A percentile compares a stretch with the other conserved stretches of the same genome.
These are phyloP conservation scores for Maudiozyma pseudohumilis DNA, from an alignment of 805 yeast species.

Conservation along the genomic window DNA sequence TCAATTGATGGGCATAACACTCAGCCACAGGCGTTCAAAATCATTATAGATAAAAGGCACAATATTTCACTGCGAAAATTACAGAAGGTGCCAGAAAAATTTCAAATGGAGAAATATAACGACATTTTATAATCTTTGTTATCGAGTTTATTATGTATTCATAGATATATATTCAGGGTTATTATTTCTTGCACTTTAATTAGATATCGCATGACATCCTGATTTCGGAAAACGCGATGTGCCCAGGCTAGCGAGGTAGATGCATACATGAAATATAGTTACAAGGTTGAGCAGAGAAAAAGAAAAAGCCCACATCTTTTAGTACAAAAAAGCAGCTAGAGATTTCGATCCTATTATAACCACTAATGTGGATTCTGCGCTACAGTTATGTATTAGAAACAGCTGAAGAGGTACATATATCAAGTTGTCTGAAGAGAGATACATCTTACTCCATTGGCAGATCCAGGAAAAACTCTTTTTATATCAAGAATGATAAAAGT, in stretches of 20 bases:
- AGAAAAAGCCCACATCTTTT: too few relatives aligned
- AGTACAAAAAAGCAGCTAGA: too few relatives aligned
- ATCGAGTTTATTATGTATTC: too few relatives aligned
- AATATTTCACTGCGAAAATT: slow-evolving; percentile 10
- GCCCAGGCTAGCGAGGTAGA: too few relatives aligned
- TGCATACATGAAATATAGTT: neutral
- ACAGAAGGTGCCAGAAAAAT: slow-evolving; percentile 5
- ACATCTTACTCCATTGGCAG: slow-evolving; percentile 20
- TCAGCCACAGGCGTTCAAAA: slow-evolving; percentile 14
- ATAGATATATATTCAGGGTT: too few relatives aligned
- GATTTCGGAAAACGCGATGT: too few relatives aligned
- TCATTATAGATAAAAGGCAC: slow-evolving; percentile 9
- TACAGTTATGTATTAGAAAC: slow-evolving; percentile 15
- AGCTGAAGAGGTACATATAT: slow-evolving; percentile 10
- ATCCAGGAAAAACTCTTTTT: slow-evolving; percentile 21
- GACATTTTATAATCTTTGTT: neutral
- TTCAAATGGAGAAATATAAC: neutral
- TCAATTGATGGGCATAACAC: too few relatives aligned
- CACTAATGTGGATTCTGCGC: slow-evolving; percentile 21
- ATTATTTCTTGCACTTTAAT: too few relatives aligned
- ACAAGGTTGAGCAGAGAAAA: neutral
- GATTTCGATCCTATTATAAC: too few relatives aligned
- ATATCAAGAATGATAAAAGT: slow-evolving; percentile 27
- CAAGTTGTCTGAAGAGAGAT: slow-evolving; percentile 12
- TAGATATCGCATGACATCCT: too few relatives aligned